Evolutionary conservation across 345 rosid species (phyloP).

Genomic region (Conringia planisiliqua): DNA sequence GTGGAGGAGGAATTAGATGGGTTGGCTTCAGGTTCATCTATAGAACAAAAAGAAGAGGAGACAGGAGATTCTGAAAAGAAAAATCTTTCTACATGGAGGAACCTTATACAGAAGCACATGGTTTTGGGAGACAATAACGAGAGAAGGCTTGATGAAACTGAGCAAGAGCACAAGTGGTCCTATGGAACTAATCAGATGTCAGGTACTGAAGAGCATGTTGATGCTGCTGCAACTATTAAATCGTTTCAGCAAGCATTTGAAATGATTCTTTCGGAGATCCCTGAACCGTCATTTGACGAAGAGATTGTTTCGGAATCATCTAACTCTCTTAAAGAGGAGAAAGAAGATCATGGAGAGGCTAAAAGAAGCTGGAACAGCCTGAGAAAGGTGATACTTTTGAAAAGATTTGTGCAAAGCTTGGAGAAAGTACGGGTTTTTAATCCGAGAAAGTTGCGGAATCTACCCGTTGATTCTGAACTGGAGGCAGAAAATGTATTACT

Average conservation of each 20-base stretch:
- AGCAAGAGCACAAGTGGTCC: constrained; percentile 24
- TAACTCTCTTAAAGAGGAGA: constrained; percentile 15
- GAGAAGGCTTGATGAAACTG: constrained; percentile 29
- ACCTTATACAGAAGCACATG: constrained; percentile 70
- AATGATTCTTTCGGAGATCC: constrained; percentile 62
- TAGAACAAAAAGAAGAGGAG: constrained; percentile 18
- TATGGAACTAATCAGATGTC: constrained; percentile 23
- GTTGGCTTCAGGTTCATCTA: background rate
- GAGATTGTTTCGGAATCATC: constrained; percentile 20
- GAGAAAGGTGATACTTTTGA: constrained; percentile 62
- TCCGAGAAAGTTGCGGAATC: constrained; percentile 37
- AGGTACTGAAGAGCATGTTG: constrained; percentile 26
- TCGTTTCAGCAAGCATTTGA: constrained; percentile 79
- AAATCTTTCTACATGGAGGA: constrained; percentile 59
- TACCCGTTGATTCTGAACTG: constrained; percentile 36
- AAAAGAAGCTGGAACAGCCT: constrained; percentile 73
- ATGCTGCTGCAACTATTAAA: constrained; percentile 56
- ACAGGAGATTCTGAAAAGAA: constrained; percentile 34
- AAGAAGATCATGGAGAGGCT: constrained; percentile 31
- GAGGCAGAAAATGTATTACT: constrained; percentile 58
- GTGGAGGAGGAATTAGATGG: constrained; percentile 4
- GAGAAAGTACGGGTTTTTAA: constrained; percentile 52
- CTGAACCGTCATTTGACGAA: constrained; percentile 34
- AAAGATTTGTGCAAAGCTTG: constrained; percentile 75
- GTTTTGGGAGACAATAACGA: constrained; percentile 36